Percentiles rank a stretch among this genome's conserved stretches.
Conservation (phyloP, 805 yeast species). For the Komagataella kurtzmanii region DNA sequence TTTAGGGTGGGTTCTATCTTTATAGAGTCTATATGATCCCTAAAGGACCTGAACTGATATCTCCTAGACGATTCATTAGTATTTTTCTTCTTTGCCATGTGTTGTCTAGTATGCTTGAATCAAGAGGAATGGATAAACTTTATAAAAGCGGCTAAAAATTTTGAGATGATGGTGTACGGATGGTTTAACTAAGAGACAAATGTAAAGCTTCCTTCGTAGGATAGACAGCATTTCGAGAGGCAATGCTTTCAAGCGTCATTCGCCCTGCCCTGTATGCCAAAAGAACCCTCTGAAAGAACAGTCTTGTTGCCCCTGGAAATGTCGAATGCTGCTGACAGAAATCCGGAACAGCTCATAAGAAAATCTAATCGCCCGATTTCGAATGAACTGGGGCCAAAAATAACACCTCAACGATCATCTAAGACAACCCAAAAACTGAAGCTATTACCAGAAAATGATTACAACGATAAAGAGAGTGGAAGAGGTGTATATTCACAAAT, state of each 20-base stretch:
- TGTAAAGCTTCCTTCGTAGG: no score
- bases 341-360: neutral
- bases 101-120: neutral
- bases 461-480: conserved; percentile 8
- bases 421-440: conserved; percentile 65
- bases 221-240: neutral
- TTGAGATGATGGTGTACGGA: neutral
- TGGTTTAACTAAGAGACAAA: neutral
- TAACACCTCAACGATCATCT: conserved; percentile 65
- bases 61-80: conserved; percentile 43
- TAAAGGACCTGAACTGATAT: conserved; percentile 62
- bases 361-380: conserved; percentile 9
- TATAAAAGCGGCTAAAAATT: neutral
- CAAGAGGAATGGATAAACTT: neutral
- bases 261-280: neutral
- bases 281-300: neutral
- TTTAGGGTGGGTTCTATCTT: conserved; percentile 60
- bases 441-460: conserved; percentile 47
- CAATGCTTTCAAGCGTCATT: neutral
- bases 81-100: conserved; percentile 21
- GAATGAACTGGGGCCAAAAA: conserved; percentile 27
- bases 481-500: conserved; percentile 71
- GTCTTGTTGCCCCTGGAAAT: neutral
- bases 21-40: conserved; percentile 71
- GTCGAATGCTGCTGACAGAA: neutral